Evolutionary conservation across 1,139 yeast species (phyloP), one percentile per base, ranked within the genome.

Genomic region (Blastobotrys raffinosifermentans): DNA sequence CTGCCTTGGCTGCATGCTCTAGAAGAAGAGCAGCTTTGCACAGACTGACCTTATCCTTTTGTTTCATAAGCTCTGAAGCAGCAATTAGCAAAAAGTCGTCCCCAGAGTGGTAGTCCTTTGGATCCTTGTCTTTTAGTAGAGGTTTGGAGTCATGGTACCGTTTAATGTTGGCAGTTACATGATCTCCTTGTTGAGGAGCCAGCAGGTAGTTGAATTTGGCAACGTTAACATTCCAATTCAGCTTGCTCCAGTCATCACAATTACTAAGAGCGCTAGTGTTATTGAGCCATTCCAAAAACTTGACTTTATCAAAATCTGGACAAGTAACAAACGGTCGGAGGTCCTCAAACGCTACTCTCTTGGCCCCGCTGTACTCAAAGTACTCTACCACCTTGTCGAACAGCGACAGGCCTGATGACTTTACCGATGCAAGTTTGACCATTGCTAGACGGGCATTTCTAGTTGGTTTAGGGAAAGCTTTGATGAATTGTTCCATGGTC

Each of bases 41-140:
- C 14, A 49, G 43, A 4, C 40, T 33, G 45, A 50, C 31, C 52
- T 27, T 17, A 36, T 46, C 45, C 26, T 36, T 29, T 23, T 40
- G 4, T 19, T 42, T 16, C 35, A 48, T 41, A 38, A 61, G 8
- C 35, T 43, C 21, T 35, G 47, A 13, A 34, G 54, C 39, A 2
- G 78, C 72, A 34, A 80, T 54, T 7, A 83, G 60, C 3, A 80
- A 54, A 35, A 80, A 66, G 41, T 83, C 93, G 48, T 77, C 77
- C 2, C 82, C 83, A 4, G 75, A 61, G 50, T 73, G 77, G 50
- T 77, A 77, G 50, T 82, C 91, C 29, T 78, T 78, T 13, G 67
- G 70, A 18, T 66, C 65, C 44, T 76, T 71, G 2, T 50, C 54
- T 2, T 57, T 33, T 23, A 66, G 58, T 27, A 59, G 52, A 9